Percentiles rank a stretch among this genome's conserved stretches.
These are phyloP conservation scores for Ocimum tenuiflorum DNA, from an alignment of 257 asterid species.

Conservation along the genomic window DNA sequence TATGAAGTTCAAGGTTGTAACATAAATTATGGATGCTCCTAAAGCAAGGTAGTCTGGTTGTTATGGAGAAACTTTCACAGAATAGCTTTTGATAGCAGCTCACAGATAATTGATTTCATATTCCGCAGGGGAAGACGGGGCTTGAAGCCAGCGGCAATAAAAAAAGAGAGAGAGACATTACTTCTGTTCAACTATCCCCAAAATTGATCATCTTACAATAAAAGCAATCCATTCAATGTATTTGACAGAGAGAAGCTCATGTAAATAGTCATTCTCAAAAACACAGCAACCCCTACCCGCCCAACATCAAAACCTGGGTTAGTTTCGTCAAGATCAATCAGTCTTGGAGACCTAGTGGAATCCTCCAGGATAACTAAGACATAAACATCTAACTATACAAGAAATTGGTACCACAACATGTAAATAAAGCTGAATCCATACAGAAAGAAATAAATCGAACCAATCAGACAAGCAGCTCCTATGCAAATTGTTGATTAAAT, in stretches of 20 bases:
- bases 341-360: neutral
- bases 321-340: neutral
- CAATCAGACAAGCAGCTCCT: neutral
- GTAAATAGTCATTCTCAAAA: no score
- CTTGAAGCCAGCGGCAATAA: neutral
- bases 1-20: neutral
- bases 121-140: neutral
- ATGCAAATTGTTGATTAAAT: neutral
- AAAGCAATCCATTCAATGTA: no score
- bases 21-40: neutral
- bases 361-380: neutral
- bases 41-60: neutral
- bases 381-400: neutral
- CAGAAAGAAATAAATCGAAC: neutral
- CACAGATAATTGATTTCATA: conserved; percentile 12
- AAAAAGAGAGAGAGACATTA: no score
- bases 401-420: conserved; percentile 1
- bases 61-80: neutral
- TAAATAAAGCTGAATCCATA: neutral
- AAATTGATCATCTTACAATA: no score
- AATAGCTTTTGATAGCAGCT: neutral
- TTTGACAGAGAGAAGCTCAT: no score
- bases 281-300: no score
- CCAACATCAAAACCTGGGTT: no score
- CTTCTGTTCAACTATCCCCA: no score